These are phyloP conservation scores for Phialophora tarda DNA, from an alignment of 2,329 filamentous ascomycete genomes.

Conservation along the genomic window DNA sequence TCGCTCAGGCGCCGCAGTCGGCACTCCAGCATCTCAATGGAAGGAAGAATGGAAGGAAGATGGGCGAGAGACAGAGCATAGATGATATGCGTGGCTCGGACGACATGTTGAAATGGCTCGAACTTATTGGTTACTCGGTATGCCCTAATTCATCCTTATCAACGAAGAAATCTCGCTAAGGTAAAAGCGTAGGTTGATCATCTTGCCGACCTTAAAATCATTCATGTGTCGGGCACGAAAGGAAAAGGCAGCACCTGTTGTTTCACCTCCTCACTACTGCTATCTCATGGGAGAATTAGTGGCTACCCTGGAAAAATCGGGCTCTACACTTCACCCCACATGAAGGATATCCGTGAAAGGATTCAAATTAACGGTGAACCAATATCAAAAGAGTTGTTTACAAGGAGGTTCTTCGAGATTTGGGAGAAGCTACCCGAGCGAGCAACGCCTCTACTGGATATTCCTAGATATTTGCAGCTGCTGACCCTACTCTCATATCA, in stretches of 20 bases:
- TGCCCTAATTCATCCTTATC: no score
- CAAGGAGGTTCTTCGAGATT: constrained; percentile 78
- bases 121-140: no score
- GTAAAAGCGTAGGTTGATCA: constrained; percentile 9
- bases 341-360: constrained; percentile 80
- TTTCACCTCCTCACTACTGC: constrained; percentile 77
- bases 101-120: no score
- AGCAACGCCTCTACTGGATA: constrained; percentile 51
- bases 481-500: constrained; percentile 87
- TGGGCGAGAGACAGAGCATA: no score
- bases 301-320: constrained; percentile 63
- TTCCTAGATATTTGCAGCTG: constrained; percentile 91
- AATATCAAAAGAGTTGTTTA: constrained; percentile 70
- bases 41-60: no score
- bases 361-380: constrained; percentile 78
- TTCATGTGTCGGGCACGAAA: constrained; percentile 92
- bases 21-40: no score
- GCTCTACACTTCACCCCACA: constrained; percentile 83
- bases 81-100: no score
- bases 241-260: constrained; percentile 90
- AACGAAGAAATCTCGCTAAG: no score
- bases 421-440: constrained; percentile 71
- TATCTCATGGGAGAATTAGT: constrained; percentile 55
- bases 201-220: constrained; percentile 52
- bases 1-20: no score